Evolutionary conservation across 2,329 filamentous ascomycete genomes (phyloP).

Genomic region (Aspergillus sp.): DNA sequence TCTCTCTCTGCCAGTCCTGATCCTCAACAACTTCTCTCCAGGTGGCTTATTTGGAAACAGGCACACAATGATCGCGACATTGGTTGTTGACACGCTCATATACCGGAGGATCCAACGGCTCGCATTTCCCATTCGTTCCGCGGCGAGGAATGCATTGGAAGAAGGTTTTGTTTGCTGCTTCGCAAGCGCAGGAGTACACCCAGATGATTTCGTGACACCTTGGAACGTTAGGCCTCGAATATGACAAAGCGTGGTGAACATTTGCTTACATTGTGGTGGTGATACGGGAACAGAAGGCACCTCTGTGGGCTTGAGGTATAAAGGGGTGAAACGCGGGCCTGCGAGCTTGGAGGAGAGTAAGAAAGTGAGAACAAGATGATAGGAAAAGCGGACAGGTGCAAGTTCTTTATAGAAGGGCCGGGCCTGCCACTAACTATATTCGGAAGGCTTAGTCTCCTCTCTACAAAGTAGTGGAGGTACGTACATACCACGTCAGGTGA

Average conservation of each 20-base stretch:
- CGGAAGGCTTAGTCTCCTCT: too few species aligned
- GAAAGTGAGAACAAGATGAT: too few species aligned
- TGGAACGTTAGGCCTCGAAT: not conserved
- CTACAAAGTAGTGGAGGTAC: too few species aligned
- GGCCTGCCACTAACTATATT: too few species aligned
- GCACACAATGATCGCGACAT: not conserved
- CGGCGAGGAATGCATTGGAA: not conserved
- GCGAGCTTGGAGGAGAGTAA: too few species aligned
- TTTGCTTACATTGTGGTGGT: not conserved
- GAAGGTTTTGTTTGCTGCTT: not conserved
- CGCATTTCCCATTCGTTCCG: not conserved
- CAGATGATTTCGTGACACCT: not conserved
- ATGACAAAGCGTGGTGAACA: not conserved
- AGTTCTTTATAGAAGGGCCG: too few species aligned
- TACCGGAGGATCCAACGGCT: not conserved
- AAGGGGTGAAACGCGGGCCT: too few species aligned
- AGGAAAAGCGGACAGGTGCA: too few species aligned
- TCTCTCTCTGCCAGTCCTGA: not conserved
- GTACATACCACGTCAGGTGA: too few species aligned
- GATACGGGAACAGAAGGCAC: not conserved
- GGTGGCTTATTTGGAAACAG: not conserved
- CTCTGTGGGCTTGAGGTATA: too few species aligned
- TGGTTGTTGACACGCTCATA: not conserved
- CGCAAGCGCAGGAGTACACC: not conserved
- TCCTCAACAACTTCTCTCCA: not conserved